phyloP scores from a whole-genome alignment of 192 early-diverging fungal species.

The Chytriomyces confervae region DNA sequence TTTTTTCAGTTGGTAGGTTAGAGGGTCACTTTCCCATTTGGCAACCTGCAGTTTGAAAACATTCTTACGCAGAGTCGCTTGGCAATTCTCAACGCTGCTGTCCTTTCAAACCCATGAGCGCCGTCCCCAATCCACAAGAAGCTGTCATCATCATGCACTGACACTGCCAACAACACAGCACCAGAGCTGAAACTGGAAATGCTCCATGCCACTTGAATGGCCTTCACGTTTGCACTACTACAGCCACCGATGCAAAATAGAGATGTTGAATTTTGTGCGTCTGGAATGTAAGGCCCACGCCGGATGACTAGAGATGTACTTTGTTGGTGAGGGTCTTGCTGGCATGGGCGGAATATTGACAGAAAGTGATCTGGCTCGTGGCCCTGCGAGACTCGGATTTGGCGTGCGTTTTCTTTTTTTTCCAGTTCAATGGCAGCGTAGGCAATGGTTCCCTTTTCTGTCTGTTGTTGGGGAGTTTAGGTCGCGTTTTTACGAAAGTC shows the following conservation, averaged over 20 bases:
- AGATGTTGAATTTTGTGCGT: not conserved
- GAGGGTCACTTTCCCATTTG: not conserved
- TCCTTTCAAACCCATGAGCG: constrained; percentile 27
- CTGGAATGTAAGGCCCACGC: not conserved
- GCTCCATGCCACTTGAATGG: constrained; percentile 36
- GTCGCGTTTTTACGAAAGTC: not conserved
- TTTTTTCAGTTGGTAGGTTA: not conserved
- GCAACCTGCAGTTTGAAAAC: not conserved
- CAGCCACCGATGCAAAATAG: constrained; percentile 38
- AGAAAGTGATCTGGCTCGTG: constrained; percentile 47
- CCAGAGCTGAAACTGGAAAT: constrained; percentile 28
- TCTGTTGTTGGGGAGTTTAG: constrained; percentile 23
- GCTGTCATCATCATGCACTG: constrained; percentile 14
- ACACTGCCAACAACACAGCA: constrained; percentile 31
- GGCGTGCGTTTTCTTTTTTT: constrained; percentile 38
- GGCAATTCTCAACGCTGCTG: constrained; percentile 27
- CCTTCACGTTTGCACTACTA: constrained; percentile 17
- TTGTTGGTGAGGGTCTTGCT: not conserved
- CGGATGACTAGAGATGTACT: constrained; percentile 19
- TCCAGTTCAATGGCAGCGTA: constrained; percentile 41
- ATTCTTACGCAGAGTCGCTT: constrained; percentile 29
- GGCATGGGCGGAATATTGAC: constrained; percentile 28
- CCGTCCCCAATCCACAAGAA: constrained; percentile 46
- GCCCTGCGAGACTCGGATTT: constrained; percentile 44
- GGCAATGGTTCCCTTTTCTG: constrained; percentile 45